Evolutionary conservation across 2,329 filamentous ascomycete genomes (phyloP).

Genomic region (Aspergillus puulaauensis): DNA sequence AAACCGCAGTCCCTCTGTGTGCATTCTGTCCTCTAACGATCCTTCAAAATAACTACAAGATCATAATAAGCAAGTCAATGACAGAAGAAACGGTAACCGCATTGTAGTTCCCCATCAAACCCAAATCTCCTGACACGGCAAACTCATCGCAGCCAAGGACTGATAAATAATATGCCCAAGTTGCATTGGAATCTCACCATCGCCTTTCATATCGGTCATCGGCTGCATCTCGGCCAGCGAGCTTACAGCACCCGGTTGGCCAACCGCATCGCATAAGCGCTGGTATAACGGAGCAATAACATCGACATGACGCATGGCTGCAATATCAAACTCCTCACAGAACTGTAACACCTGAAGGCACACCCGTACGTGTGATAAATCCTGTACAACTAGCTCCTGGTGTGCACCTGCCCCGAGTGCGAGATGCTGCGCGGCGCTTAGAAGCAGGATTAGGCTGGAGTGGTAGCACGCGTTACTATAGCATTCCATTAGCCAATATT

Average conservation of each 20-base stretch:
- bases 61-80: no score
- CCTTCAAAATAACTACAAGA: no score
- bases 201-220: background rate
- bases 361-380: background rate
- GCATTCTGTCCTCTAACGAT: no score
- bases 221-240: no score
- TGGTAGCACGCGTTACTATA: background rate
- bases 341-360: background rate
- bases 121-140: conserved; percentile 1
- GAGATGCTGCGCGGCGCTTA: background rate
- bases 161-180: background rate
- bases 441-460: background rate
- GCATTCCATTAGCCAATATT: no score
- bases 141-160: background rate
- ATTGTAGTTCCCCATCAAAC: background rate
- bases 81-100: no score
- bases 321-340: conserved; percentile 1
- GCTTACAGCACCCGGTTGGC: background rate
- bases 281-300: background rate
- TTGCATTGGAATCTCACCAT: background rate
- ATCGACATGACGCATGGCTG: background rate
- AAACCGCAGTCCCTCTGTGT: no score
- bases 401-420: background rate
- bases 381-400: background rate
- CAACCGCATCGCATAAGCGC: background rate